Evolutionary conservation across 139 green algal species (phyloP).

Genomic region (Chlorella sp.): DNA sequence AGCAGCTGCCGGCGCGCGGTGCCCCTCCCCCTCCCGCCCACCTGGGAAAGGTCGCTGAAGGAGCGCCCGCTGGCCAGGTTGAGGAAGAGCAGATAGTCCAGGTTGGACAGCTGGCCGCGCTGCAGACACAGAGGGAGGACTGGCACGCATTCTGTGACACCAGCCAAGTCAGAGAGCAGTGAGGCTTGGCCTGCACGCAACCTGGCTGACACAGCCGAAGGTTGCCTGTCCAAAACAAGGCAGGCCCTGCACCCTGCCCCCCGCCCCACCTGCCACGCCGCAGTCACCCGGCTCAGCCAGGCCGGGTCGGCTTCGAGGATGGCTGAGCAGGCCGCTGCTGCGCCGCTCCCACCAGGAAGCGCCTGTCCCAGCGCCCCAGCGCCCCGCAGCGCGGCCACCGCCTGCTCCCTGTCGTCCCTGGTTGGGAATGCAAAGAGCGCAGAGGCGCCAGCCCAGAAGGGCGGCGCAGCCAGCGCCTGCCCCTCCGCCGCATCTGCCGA

Average conservation of each 20-base stretch:
- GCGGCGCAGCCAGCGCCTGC: conserved; percentile 7
- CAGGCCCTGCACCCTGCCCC: too few species aligned
- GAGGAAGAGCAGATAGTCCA: conserved; percentile 90
- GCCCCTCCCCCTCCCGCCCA: conserved; percentile 36
- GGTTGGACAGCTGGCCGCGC: conserved; percentile 69
- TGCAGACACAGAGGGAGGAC: conserved; percentile 60
- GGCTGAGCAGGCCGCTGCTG: conserved; percentile 39
- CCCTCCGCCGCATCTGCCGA: neutral
- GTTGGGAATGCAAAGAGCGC: conserved; percentile 83
- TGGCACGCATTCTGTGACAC: conserved; percentile 76
- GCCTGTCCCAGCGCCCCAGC: conserved; percentile 55
- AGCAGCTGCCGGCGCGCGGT: too few species aligned
- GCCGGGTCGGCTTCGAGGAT: conserved; percentile 62
- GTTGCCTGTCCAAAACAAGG: too few species aligned
- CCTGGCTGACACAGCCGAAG: too few species aligned
- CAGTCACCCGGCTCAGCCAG: conserved; percentile 72
- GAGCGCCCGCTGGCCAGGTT: conserved; percentile 88
- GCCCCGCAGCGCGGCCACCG: conserved; percentile 37
- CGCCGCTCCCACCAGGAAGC: conserved; percentile 35
- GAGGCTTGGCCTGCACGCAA: too few species aligned
- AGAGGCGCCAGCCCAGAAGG: conserved; percentile 70
- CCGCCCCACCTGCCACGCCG: conserved; percentile 79
- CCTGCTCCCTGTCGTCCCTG: conserved; percentile 58
- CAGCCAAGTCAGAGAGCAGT: conserved; percentile 64
- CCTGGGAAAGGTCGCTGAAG: conserved; percentile 86